Conservation (phyloP, 805 yeast genomes). For the Grigorovia transvaalensis region DNA sequence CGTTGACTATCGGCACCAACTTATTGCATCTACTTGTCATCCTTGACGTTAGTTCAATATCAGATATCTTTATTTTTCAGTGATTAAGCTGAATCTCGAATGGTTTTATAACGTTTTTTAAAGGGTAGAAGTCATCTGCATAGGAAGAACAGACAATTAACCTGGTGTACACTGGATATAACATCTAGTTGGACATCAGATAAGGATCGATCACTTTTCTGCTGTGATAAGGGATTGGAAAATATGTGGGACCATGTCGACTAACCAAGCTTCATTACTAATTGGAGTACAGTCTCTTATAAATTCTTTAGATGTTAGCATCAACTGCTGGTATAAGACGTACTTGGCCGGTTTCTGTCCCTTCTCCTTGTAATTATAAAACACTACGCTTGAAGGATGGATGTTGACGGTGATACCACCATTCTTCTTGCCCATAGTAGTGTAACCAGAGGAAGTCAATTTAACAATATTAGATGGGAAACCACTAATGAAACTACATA, state of each 20-base stretch:
- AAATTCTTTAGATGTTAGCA: conserved; percentile 77
- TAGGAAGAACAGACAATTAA: neutral
- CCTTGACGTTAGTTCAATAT: too few species aligned
- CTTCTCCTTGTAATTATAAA: conserved; percentile 25
- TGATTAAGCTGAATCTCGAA: neutral
- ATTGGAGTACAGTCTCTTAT: conserved; percentile 73
- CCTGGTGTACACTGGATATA: too few species aligned
- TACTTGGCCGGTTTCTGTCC: conserved; percentile 63
- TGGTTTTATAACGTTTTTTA: neutral
- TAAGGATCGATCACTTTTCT: neutral
- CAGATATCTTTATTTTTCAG: neutral
- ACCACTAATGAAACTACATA: conserved; percentile 24
- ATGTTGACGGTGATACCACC: conserved; percentile 64
- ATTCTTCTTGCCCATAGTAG: conserved; percentile 29
- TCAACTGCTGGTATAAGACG: conserved; percentile 72
- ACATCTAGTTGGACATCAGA: too few species aligned
- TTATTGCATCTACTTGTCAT: neutral
- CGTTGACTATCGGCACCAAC: conserved; percentile 33
- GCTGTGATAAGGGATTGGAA: conserved; percentile 9
- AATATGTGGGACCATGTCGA: conserved; percentile 63
- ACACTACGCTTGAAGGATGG: conserved; percentile 78
- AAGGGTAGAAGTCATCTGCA: neutral
- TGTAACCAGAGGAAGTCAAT: conserved; percentile 21
- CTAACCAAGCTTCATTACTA: conserved; percentile 60
- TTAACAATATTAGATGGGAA: conserved; percentile 26